A percentile compares a stretch with the other conserved stretches of the same genome.
phyloP scores from a whole-genome alignment of 768 basidiomycete species.

The Naganishia randhawae region DNA sequence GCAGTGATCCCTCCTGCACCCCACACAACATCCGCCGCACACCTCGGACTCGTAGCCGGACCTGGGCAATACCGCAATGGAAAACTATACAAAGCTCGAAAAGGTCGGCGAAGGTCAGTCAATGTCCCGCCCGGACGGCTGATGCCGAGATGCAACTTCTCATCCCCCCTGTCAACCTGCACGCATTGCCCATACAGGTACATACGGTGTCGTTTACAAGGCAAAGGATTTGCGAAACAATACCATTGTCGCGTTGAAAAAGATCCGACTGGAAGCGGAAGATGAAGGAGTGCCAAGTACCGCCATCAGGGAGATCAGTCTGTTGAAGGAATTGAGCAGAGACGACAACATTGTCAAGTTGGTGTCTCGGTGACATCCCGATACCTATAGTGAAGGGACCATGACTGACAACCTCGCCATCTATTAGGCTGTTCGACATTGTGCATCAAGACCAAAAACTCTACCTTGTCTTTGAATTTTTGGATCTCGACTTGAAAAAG shows the following conservation, averaged over 20 bases:
- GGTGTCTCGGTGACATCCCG: conserved; percentile 34
- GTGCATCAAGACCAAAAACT: conserved; percentile 95
- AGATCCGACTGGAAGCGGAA: conserved; percentile 95
- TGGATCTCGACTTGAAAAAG: conserved; percentile 92
- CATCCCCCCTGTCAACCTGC: no score
- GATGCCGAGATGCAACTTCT: no score
- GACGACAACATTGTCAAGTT: conserved; percentile 92
- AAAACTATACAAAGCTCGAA: conserved; percentile 92
- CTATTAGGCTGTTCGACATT: conserved; percentile 79
- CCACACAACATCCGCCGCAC: background rate
- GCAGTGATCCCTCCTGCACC: background rate
- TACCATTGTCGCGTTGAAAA: conserved; percentile 91
- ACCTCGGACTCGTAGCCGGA: background rate
- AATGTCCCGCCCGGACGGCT: no score
- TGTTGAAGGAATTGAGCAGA: conserved; percentile 85
- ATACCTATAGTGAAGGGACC: background rate
- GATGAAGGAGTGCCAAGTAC: conserved; percentile 98
- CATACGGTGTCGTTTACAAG: conserved; percentile 98
- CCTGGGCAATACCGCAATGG: conserved; percentile 32
- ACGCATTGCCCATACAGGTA: conserved; percentile 59
- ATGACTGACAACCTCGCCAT: background rate
- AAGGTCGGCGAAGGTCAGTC: conserved; percentile 83
- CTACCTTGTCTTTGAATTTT: conserved; percentile 95
- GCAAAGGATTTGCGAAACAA: conserved; percentile 76
- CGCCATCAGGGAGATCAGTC: conserved; percentile 94